Conservation (phyloP, 1,139 yeast species). For the Chernovozyma aurita region DNA sequence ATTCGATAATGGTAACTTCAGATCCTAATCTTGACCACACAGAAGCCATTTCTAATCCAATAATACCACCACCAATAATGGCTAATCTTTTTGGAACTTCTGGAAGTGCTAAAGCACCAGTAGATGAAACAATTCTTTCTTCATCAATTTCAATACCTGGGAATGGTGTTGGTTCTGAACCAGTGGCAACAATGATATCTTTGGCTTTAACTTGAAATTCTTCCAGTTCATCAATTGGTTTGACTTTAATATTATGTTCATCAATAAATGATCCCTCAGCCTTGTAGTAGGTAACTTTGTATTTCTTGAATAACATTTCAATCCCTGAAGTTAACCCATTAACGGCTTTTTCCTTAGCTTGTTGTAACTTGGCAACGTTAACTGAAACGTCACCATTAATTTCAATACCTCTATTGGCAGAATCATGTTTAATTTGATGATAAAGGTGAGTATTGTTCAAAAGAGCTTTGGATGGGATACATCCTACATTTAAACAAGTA, state of each 20-base stretch:
- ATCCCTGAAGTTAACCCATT: slow-evolving; percentile 88
- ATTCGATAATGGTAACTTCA: slow-evolving; percentile 92
- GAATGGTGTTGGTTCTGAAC: slow-evolving; percentile 98
- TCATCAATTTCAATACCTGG: slow-evolving; percentile 97
- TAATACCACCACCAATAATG: slow-evolving; percentile 98
- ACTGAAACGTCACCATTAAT: slow-evolving; percentile 67
- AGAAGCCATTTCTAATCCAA: slow-evolving; percentile 99
- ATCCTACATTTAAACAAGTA: slow-evolving; percentile 50
- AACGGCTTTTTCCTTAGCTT: slow-evolving; percentile 89
- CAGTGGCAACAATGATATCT: slow-evolving; percentile 93
- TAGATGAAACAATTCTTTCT: slow-evolving; percentile 93
- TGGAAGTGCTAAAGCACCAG: slow-evolving; percentile 81
- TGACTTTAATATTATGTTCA: slow-evolving; percentile 74
- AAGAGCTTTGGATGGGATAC: slow-evolving; percentile 91
- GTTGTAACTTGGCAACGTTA: slow-evolving; percentile 77
- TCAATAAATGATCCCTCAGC: slow-evolving; percentile 87
- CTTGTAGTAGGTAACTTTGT: slow-evolving; percentile 90
- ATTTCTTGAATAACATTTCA: slow-evolving; percentile 91
- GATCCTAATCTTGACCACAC: slow-evolving; percentile 95
- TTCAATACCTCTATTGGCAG: slow-evolving; percentile 86
- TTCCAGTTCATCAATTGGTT: slow-evolving; percentile 83
- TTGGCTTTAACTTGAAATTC: slow-evolving; percentile 63
- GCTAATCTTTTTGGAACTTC: slow-evolving; percentile 91
- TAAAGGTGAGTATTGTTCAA: slow-evolving; percentile 91
- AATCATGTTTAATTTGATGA: slow-evolving; percentile 85